These are phyloP conservation scores for Thraustochytrium striatum DNA, from an alignment of 352 stramenopile species.

Conservation along the genomic window DNA sequence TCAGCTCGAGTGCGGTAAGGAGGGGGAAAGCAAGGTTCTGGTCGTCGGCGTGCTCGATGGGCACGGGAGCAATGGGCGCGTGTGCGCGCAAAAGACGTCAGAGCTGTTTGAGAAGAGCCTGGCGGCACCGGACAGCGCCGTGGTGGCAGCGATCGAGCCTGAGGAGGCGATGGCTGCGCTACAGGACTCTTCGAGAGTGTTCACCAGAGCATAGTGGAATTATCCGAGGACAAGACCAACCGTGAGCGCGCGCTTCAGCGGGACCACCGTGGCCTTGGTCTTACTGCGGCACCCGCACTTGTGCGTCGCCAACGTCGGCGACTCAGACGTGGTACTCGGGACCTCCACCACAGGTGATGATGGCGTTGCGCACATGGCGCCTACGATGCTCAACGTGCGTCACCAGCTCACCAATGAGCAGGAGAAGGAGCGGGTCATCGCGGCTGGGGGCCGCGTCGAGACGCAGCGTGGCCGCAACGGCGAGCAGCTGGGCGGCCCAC, in stretches of 20 bases:
- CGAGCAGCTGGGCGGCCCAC: background rate
- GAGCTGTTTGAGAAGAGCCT: background rate
- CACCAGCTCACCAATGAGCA: conserved; percentile 1
- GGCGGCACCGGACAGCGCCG: background rate
- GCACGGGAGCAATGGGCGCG: background rate
- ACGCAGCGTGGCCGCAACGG: background rate
- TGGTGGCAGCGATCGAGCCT: background rate
- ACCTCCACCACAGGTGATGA: background rate
- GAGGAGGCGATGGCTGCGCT: background rate
- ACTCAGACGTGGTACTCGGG: conserved; percentile 12
- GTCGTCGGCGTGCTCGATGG: conserved; percentile 25
- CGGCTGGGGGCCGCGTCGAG: background rate
- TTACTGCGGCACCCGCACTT: background rate
- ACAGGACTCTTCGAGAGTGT: background rate
- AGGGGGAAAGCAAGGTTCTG: background rate
- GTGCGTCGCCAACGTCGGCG: conserved; percentile 2
- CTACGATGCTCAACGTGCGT: background rate
- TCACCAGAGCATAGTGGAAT: background rate
- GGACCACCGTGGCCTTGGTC: conserved; percentile 19
- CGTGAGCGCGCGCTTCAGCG: conserved; percentile 17
- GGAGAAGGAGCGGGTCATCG: conserved; percentile 9
- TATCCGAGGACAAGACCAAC: conserved; percentile 16
- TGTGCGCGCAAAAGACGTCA: background rate
- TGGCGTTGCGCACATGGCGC: background rate
- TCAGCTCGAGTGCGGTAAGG: background rate